These are phyloP conservation scores for Phialemoniopsis sp. DNA, from an alignment of 2,329 filamentous ascomycete genomes.

Conservation along the genomic window DNA sequence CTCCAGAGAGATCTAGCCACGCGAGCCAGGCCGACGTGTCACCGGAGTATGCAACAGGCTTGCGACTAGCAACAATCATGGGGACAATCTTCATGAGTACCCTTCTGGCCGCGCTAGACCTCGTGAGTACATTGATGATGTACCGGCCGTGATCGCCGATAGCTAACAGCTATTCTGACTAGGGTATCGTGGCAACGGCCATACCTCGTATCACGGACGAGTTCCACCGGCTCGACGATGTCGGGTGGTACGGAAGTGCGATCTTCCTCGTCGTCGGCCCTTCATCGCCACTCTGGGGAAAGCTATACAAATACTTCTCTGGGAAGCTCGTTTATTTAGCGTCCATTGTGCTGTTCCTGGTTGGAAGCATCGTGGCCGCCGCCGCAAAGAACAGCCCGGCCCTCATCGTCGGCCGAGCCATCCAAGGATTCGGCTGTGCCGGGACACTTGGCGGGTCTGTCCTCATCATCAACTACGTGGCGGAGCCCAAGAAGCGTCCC, in stretches of 20 bases:
- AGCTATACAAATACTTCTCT: constrained; percentile 8
- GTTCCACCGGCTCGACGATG: constrained; percentile 2
- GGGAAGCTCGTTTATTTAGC: constrained; percentile 8
- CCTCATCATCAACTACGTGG: constrained; percentile 4
- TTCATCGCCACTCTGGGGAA: no score
- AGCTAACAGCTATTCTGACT: no score
- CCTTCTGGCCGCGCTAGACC: no score
- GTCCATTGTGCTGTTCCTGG: constrained; percentile 34
- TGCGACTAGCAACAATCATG: no score
- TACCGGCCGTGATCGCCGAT: no score
- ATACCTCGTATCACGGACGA: constrained; percentile 7
- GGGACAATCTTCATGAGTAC: no score
- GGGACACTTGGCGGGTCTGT: no score
- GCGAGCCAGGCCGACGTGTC: no score
- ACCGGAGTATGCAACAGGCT: no score
- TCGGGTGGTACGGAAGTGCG: constrained; percentile 3
- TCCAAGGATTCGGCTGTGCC: constrained; percentile 21
- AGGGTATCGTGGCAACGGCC: constrained; percentile 7
- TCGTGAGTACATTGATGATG: no score
- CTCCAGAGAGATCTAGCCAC: no score
- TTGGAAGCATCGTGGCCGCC: constrained; percentile 38
- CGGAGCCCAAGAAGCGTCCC: constrained; percentile 4
- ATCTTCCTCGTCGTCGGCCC: constrained; percentile 2
- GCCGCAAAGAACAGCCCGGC: constrained; percentile 28
- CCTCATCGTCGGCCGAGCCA: constrained; percentile 34